Evolutionary conservation across 1,284 basidiomycete genomes (phyloP).

Genomic region (Tilletia caries): DNA sequence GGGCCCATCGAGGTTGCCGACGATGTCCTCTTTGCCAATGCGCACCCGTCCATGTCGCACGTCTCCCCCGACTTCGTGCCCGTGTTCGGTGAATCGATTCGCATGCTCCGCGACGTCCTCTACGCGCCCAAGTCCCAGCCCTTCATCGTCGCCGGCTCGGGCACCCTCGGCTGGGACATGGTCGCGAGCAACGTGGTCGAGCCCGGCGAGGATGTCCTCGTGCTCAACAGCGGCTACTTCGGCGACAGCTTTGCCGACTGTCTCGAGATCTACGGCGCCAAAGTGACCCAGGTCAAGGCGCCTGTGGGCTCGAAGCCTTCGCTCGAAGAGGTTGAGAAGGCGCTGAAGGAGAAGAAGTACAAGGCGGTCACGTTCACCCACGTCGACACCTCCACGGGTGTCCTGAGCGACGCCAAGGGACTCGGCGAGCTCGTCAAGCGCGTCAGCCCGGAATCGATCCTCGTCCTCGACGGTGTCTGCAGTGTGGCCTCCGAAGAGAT

Average conservation of each 20-base stretch:
- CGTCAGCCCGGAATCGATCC: constrained; percentile 79
- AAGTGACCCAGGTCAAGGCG: constrained; percentile 80
- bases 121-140: constrained; percentile 61
- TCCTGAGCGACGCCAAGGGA: constrained; percentile 78
- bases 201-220: constrained; percentile 73
- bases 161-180: constrained; percentile 79
- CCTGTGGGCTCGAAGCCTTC: constrained; percentile 74
- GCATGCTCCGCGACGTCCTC: constrained; percentile 68
- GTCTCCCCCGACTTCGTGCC: constrained; percentile 85
- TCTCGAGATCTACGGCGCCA: constrained; percentile 75
- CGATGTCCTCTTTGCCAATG: constrained; percentile 61
- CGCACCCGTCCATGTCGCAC: constrained; percentile 60
- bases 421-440: constrained; percentile 72
- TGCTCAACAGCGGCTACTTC: constrained; percentile 62
- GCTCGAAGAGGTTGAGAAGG: constrained; percentile 64
- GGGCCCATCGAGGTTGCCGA: constrained; percentile 78
- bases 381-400: constrained; percentile 65
- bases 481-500: constrained; percentile 95
- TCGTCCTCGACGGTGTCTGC: constrained; percentile 89
- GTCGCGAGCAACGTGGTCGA: constrained; percentile 77
- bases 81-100: constrained; percentile 83
- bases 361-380: constrained; percentile 91
- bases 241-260: constrained; percentile 52
- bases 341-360: constrained; percentile 77
- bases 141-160: constrained; percentile 85